These are phyloP conservation scores for Phtheirospermum japonicum DNA, from an alignment of 257 asterid species.

Conservation along the genomic window DNA sequence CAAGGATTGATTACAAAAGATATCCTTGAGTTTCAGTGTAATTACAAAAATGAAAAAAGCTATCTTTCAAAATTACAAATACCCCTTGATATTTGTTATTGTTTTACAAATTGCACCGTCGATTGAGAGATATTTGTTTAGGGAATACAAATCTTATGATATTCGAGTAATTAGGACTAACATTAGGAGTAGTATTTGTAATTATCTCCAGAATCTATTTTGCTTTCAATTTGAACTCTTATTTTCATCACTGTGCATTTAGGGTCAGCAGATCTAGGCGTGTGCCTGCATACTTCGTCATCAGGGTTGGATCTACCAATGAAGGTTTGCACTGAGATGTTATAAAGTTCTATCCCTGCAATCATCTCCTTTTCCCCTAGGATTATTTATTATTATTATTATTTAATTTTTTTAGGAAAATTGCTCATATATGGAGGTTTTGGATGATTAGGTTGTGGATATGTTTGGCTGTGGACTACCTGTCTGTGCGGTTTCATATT, in stretches of 20 bases:
- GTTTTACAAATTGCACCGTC: not conserved
- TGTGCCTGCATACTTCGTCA: conserved; percentile 92
- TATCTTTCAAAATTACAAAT: not conserved
- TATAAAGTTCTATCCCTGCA: conserved; percentile 17
- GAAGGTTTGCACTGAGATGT: conserved; percentile 49
- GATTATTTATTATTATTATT: no score
- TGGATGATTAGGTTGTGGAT: conserved; percentile 75
- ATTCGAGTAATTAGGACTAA: not conserved
- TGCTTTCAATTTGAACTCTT: not conserved
- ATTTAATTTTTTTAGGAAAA: not conserved
- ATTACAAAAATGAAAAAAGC: not conserved
- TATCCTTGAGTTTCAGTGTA: not conserved
- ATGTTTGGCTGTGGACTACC: conserved; percentile 99
- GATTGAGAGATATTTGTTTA: not conserved
- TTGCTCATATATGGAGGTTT: conserved; percentile 22
- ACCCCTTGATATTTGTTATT: not conserved
- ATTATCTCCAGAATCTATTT: not conserved
- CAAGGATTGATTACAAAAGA: not conserved
- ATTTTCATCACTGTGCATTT: conserved; percentile 29
- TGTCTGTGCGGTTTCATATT: conserved; percentile 95
- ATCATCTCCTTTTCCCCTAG: not conserved
- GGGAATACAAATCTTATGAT: not conserved
- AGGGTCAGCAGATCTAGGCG: conserved; percentile 98
- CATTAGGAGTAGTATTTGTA: no score
- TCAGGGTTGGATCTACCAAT: conserved; percentile 95